Percentiles rank a stretch among this genome's conserved stretches.
Conservation (phyloP, 1,284 basidiomycete genomes). For the Kwoniella shivajii region DNA sequence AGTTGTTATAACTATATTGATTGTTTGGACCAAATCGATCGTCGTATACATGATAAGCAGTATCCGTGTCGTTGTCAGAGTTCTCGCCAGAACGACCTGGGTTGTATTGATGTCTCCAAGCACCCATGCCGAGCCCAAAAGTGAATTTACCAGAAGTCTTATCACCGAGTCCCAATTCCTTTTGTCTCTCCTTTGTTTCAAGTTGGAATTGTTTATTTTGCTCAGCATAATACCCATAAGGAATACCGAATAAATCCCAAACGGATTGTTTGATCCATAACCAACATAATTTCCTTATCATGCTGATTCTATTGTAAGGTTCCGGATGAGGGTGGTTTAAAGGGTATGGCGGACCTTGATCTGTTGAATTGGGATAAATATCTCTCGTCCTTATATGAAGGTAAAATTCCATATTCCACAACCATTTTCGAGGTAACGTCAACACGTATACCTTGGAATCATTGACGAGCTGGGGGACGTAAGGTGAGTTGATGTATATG, state of each 20-base stretch:
- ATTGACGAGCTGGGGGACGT: background rate
- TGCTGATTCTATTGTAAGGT: background rate
- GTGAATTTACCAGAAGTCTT: no score
- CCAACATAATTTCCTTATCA: background rate
- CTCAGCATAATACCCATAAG: background rate
- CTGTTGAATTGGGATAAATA: background rate
- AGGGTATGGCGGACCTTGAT: background rate
- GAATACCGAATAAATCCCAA: background rate
- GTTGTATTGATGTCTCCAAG: no score
- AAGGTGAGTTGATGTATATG: background rate
- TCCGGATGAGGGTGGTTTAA: background rate
- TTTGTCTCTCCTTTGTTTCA: background rate
- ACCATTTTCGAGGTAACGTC: background rate
- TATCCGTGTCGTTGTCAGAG: no score
- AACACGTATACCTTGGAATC: background rate
- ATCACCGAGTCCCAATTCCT: background rate
- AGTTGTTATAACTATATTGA: no score
- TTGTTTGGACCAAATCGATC: no score
- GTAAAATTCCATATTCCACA: background rate
- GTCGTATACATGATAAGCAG: no score
- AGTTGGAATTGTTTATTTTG: no score
- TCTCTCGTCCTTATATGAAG: background rate
- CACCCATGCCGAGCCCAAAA: no score
- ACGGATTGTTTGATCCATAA: background rate
- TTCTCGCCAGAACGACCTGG: no score